These are phyloP conservation scores for Gossypium gossypioides DNA, from an alignment of 441 rosid species.

Conservation along the genomic window DNA sequence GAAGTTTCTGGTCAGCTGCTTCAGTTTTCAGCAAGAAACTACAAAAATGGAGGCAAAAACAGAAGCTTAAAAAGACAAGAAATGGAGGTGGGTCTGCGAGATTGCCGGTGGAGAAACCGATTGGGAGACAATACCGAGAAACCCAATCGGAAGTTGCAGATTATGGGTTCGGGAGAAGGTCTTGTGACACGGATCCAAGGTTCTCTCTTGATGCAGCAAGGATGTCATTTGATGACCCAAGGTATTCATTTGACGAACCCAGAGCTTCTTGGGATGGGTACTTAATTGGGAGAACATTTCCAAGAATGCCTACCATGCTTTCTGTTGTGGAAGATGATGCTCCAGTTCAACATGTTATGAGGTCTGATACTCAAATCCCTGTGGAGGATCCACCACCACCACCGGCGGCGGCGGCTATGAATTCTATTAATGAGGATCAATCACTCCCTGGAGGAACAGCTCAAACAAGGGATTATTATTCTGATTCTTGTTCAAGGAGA, in stretches of 20 bases:
- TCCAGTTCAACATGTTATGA: conserved; percentile 43
- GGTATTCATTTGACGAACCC: conserved; percentile 91
- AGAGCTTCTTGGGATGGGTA: conserved; percentile 96
- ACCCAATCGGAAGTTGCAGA: conserved; percentile 98
- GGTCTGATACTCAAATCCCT: conserved; percentile 83
- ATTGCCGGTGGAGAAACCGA: conserved; percentile 91
- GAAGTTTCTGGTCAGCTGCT: conserved; percentile 95
- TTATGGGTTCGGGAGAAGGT: conserved; percentile 86
- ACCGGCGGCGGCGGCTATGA: neutral
- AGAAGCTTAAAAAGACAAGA: conserved; percentile 74
- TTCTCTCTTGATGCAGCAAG: conserved; percentile 90
- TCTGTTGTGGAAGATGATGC: conserved; percentile 89
- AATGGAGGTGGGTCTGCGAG: conserved; percentile 58
- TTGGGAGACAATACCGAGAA: conserved; percentile 77
- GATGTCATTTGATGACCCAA: conserved; percentile 68
- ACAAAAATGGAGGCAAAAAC: conserved; percentile 90
- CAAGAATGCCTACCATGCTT: conserved; percentile 73
- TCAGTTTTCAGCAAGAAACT: conserved; percentile 91
- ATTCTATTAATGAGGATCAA: conserved; percentile 41
- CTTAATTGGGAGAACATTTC: conserved; percentile 54
- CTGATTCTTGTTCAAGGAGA: conserved; percentile 69
- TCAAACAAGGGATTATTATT: conserved; percentile 86
- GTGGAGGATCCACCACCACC: conserved; percentile 52
- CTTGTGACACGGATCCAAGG: conserved; percentile 95
- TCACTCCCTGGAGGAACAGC: conserved; percentile 76